Conservation (phyloP, 2,329 filamentous ascomycete species). For the Rutstroemia sp. region DNA sequence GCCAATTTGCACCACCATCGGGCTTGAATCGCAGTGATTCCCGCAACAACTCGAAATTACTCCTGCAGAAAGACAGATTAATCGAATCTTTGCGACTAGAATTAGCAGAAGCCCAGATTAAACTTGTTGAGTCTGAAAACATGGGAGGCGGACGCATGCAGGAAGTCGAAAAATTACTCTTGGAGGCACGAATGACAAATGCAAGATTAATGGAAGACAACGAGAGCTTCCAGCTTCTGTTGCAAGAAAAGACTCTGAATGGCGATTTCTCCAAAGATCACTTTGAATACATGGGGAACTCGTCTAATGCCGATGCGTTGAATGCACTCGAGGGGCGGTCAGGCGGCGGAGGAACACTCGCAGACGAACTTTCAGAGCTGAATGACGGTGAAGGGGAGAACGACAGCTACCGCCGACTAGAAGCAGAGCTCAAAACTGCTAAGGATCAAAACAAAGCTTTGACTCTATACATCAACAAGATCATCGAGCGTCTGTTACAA, state of each 20-base stretch:
- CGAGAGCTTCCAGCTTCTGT: constrained; percentile 90
- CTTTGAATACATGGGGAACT: constrained; percentile 50
- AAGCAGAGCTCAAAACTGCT: constrained; percentile 68
- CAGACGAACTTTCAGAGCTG: constrained; percentile 74
- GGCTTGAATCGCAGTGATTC: constrained; percentile 84
- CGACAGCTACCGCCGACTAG: constrained; percentile 59
- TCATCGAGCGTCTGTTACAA: constrained; percentile 89
- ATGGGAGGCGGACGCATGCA: constrained; percentile 79
- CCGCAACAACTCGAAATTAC: constrained; percentile 78
- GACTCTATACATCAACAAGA: constrained; percentile 97
- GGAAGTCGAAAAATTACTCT: constrained; percentile 81
- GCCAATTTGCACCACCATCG: constrained; percentile 79
- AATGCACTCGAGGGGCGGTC: constrained; percentile 54
- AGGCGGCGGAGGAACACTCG: constrained; percentile 54
- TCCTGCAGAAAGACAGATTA: constrained; percentile 92
- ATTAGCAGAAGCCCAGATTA: constrained; percentile 90
- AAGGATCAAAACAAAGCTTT: constrained; percentile 97
- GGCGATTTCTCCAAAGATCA: constrained; percentile 83
- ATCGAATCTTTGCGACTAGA: constrained; percentile 90
- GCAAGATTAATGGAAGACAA: constrained; percentile 97
- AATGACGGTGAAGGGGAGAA: constrained; percentile 51
- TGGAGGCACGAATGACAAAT: constrained; percentile 93
- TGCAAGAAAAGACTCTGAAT: constrained; percentile 91
- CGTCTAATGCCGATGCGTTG: constrained; percentile 56
- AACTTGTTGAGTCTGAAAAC: constrained; percentile 89